phyloP scores from a whole-genome alignment of 2,329 filamentous ascomycete genomes.

The Coniochaeta sp. region DNA sequence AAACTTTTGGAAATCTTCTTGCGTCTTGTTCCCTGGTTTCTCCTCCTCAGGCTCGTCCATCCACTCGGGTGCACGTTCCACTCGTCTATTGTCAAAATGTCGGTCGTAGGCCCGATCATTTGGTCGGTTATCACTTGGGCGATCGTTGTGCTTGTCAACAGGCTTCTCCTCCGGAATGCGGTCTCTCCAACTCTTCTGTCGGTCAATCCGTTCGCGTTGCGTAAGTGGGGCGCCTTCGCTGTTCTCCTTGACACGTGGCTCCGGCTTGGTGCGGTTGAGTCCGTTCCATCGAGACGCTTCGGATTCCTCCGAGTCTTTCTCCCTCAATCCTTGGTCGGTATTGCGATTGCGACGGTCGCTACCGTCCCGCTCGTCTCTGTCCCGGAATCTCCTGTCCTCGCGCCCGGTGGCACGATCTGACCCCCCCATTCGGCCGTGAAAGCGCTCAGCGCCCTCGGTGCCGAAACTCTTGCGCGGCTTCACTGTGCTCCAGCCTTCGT shows the following conservation, averaged over 20 bases:
- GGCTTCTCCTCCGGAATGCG: constrained; percentile 34
- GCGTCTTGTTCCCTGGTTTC: constrained; percentile 65
- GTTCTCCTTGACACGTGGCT: constrained; percentile 66
- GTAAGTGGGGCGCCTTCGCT: constrained; percentile 27
- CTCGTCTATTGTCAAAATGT: constrained; percentile 47
- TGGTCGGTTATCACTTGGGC: too few relatives aligned
- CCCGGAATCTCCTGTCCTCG: constrained; percentile 44
- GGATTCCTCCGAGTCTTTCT: constrained; percentile 43
- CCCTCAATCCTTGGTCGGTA: constrained; percentile 24
- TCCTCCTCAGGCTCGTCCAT: constrained; percentile 69
- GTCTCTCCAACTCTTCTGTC: constrained; percentile 55
- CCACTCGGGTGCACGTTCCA: constrained; percentile 87
- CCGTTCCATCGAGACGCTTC: constrained; percentile 58
- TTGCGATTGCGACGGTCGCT: constrained; percentile 21
- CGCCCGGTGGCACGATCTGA: constrained; percentile 35
- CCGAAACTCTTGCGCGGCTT: constrained; percentile 70
- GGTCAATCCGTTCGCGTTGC: constrained; percentile 49
- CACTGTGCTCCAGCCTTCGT: constrained; percentile 67
- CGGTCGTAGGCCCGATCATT: constrained; percentile 53
- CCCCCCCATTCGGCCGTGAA: constrained; percentile 57
- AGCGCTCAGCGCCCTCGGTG: constrained; percentile 64
- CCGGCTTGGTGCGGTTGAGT: constrained; percentile 45
- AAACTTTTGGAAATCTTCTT: constrained; percentile 90
- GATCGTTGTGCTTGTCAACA: constrained; percentile 28
- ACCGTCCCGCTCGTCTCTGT: constrained; percentile 33